phyloP scores from a whole-genome alignment of 2,329 filamentous ascomycete species.

The Hymenoscyphus salicellus region DNA sequence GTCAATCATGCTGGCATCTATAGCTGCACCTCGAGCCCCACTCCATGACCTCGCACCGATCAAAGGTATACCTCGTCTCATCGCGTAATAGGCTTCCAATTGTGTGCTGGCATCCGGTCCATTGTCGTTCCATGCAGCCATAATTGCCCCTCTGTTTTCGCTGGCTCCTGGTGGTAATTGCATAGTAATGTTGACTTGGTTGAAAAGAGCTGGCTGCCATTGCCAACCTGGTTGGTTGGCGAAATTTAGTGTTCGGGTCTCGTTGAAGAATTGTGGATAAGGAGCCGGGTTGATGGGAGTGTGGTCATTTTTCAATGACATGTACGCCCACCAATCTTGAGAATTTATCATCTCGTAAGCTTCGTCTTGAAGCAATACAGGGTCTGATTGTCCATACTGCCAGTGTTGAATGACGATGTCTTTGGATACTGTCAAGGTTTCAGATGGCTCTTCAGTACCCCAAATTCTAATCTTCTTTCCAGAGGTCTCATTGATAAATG shows the following conservation, averaged over 20 bases:
- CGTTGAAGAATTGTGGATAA: slow-evolving; percentile 51
- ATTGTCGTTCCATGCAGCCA: slow-evolving; percentile 49
- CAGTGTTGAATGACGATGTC: slow-evolving; percentile 54
- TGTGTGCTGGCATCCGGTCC: slow-evolving; percentile 50
- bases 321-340: slow-evolving; percentile 48
- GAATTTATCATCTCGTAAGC: slow-evolving; percentile 51
- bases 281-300: slow-evolving; percentile 49
- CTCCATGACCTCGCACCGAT: slow-evolving; percentile 54
- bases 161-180: neutral
- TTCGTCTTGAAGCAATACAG: slow-evolving; percentile 38
- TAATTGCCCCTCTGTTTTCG: neutral
- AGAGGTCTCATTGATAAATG: slow-evolving; percentile 24
- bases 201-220: slow-evolving; percentile 43
- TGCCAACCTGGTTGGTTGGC: slow-evolving; percentile 47
- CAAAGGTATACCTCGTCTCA: slow-evolving; percentile 48
- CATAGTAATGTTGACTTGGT: neutral
- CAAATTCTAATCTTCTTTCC: slow-evolving; percentile 52
- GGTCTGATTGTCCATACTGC: slow-evolving; percentile 49
- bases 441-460: slow-evolving; percentile 50
- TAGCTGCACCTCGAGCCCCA: slow-evolving; percentile 41
- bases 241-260: slow-evolving; percentile 38
- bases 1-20: slow-evolving; percentile 41
- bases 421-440: slow-evolving; percentile 36
- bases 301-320: slow-evolving; percentile 48
- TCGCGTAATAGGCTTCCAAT: slow-evolving; percentile 51